A percentile compares a stretch with the other conserved stretches of the same genome.
phyloP scores from a whole-genome alignment of 2,329 filamentous ascomycete genomes.

The Paecilomyces fulvus region DNA sequence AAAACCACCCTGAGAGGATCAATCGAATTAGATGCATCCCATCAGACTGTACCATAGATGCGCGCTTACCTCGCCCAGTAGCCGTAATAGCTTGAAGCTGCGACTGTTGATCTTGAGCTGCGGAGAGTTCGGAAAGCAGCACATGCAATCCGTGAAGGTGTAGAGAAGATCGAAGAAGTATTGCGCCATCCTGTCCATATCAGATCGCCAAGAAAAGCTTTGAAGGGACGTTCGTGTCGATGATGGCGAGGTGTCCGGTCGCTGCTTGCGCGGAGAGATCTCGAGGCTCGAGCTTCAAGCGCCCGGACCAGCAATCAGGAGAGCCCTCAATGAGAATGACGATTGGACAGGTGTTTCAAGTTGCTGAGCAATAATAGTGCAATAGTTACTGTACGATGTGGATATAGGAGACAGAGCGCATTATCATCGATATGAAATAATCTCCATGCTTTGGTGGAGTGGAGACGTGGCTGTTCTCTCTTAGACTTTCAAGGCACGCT shows the following conservation, averaged over 20 bases:
- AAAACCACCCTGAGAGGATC: slow-evolving; percentile 73
- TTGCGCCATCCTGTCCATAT: slow-evolving; percentile 58
- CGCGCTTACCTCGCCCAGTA: slow-evolving; percentile 72
- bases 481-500: not conserved
- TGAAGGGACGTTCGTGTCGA: not conserved
- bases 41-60: slow-evolving; percentile 1
- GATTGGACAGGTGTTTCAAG: not conserved
- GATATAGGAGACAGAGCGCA: not conserved
- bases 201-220: not conserved
- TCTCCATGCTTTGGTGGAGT: not conserved
- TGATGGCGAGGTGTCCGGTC: not conserved
- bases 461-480: not conserved
- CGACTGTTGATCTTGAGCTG: slow-evolving; percentile 91
- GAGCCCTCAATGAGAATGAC: not conserved
- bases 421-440: not conserved
- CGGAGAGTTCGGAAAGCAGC: slow-evolving; percentile 89
- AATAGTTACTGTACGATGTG: not conserved
- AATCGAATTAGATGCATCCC: not conserved
- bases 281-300: not conserved
- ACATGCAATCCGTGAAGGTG: slow-evolving; percentile 88
- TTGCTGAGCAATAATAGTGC: not conserved
- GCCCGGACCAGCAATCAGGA: not conserved
- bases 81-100: slow-evolving; percentile 88
- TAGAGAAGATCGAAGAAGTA: slow-evolving; percentile 83
- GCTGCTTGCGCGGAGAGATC: not conserved